Evolutionary conservation across 2,329 filamentous ascomycete genomes (phyloP).

Genomic region (Pestalotiopsis fici): DNA sequence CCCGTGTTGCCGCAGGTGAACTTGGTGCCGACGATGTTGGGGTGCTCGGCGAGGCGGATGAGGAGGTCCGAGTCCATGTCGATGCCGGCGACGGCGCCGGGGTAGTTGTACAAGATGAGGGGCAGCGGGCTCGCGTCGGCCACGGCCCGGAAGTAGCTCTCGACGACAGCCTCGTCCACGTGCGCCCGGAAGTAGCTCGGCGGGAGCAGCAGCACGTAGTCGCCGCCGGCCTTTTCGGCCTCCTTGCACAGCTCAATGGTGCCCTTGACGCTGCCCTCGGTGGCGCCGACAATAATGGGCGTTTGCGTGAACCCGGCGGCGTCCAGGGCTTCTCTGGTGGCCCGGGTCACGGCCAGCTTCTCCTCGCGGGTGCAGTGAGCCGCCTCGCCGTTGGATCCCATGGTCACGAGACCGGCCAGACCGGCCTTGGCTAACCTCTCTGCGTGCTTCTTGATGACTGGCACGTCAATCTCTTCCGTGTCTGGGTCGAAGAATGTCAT

Average conservation of each 20-base stretch:
- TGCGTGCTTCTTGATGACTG: slow-evolving; percentile 78
- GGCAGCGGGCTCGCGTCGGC: slow-evolving; percentile 76
- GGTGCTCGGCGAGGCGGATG: slow-evolving; percentile 76
- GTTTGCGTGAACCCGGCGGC: slow-evolving; percentile 74
- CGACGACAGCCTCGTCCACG: slow-evolving; percentile 72
- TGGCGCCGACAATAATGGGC: slow-evolving; percentile 82
- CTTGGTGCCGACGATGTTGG: slow-evolving; percentile 85
- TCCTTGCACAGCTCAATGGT: slow-evolving; percentile 76
- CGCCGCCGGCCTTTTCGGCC: slow-evolving; percentile 68
- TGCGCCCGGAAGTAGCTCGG: slow-evolving; percentile 82
- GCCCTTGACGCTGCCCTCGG: slow-evolving; percentile 77
- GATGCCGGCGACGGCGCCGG: slow-evolving; percentile 81
- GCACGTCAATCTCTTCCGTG: slow-evolving; percentile 82
- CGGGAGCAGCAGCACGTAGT: slow-evolving; percentile 78
- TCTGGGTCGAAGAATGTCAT: slow-evolving; percentile 88
- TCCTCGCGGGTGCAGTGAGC: slow-evolving; percentile 81
- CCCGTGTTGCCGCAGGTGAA: slow-evolving; percentile 92
- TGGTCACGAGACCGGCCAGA: slow-evolving; percentile 78
- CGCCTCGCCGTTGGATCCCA: slow-evolving; percentile 91
- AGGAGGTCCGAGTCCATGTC: slow-evolving; percentile 89
- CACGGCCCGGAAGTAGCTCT: slow-evolving; percentile 73
- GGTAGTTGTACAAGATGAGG: slow-evolving; percentile 90
- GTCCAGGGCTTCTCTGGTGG: slow-evolving; percentile 80
- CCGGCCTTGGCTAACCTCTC: slow-evolving; percentile 76
- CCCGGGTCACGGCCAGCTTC: slow-evolving; percentile 72